Evolutionary conservation across 2,329 filamentous ascomycete species (phyloP).

Genomic region (Diplodia corticola): DNA sequence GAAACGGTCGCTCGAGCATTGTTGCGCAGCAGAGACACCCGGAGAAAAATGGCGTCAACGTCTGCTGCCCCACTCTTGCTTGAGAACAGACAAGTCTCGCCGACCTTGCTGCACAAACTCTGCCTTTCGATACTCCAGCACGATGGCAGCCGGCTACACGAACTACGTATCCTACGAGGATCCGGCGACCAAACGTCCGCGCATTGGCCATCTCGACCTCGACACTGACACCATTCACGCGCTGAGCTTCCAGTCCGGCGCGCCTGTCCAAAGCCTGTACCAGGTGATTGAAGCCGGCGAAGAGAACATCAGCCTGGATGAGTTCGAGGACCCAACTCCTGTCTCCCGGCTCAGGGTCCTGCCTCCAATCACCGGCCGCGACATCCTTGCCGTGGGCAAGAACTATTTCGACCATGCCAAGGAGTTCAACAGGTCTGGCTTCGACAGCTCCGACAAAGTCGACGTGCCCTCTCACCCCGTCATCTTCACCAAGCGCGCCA

Average conservation of each 20-base stretch:
- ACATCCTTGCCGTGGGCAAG: constrained; percentile 59
- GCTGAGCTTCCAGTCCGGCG: constrained; percentile 50
- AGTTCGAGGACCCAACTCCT: constrained; percentile 28
- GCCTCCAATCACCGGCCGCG: constrained; percentile 50
- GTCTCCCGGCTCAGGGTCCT: constrained; percentile 45
- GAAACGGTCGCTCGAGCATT: too few species aligned
- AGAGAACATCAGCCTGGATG: background rate
- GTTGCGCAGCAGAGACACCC: background rate
- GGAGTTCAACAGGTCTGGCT: constrained; percentile 59
- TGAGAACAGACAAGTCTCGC: background rate
- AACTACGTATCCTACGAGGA: constrained; percentile 3
- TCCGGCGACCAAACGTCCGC: constrained; percentile 22
- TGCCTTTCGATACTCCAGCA: too few species aligned
- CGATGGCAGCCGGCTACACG: background rate
- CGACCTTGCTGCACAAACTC: background rate
- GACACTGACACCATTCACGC: constrained; percentile 43
- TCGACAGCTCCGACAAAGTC: constrained; percentile 56
- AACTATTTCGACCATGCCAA: constrained; percentile 60
- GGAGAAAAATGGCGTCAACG: constrained; percentile 3
- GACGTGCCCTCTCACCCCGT: constrained; percentile 56
- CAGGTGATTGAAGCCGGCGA: constrained; percentile 54
- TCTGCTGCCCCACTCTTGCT: background rate
- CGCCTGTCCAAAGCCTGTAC: constrained; percentile 50
- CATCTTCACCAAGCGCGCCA: constrained; percentile 58
- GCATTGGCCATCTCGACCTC: constrained; percentile 48